phyloP scores from a whole-genome alignment of 139 green algal species.

The Chlorella sp. region DNA sequence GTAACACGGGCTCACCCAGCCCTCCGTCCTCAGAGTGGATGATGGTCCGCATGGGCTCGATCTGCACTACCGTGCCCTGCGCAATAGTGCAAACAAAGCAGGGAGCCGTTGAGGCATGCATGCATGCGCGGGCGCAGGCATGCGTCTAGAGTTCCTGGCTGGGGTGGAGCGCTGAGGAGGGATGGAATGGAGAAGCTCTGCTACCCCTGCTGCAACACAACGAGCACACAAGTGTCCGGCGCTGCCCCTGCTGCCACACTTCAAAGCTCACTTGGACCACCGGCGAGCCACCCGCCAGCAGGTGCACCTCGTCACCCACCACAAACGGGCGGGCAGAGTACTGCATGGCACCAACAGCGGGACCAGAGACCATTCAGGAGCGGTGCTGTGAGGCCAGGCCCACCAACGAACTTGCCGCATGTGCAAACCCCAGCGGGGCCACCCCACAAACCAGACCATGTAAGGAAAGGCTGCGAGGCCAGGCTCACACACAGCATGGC shows the following conservation, averaged over 20 bases:
- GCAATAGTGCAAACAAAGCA: not conserved
- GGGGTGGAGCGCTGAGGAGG: no score
- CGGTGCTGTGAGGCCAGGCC: not conserved
- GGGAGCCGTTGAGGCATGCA: not conserved
- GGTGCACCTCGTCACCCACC: constrained; percentile 30
- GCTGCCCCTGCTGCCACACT: no score
- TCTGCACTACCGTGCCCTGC: constrained; percentile 19
- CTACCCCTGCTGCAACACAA: no score
- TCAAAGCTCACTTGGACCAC: not conserved
- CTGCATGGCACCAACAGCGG: not conserved
- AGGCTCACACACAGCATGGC: not conserved
- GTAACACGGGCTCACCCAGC: not conserved
- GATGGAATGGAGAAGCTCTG: no score
- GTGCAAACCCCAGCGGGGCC: not conserved
- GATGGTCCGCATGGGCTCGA: constrained; percentile 44
- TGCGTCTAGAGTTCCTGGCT: not conserved
- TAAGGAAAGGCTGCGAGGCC: not conserved
- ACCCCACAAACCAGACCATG: not conserved
- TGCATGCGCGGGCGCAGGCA: not conserved
- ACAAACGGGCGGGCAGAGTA: constrained; percentile 31
- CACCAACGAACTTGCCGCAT: not conserved
- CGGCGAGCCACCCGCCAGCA: not conserved
- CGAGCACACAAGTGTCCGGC: no score
- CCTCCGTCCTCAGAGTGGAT: constrained; percentile 15
- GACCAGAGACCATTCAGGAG: not conserved